phyloP scores from a whole-genome alignment of 1,284 basidiomycete genomes.

The Heterobasidion annosum region DNA sequence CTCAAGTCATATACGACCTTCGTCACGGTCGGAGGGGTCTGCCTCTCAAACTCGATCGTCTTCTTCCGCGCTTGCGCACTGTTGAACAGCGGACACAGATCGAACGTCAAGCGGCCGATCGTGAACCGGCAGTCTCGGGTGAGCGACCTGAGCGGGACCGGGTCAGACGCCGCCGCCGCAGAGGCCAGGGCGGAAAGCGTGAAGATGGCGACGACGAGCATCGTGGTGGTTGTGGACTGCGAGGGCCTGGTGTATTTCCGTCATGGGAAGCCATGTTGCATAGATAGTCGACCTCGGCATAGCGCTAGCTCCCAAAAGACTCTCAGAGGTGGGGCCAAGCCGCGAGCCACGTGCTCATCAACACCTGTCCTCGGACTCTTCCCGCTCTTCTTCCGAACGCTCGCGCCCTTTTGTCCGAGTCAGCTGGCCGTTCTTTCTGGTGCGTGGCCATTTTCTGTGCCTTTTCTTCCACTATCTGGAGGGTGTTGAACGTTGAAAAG shows the following conservation, averaged over 20 bases:
- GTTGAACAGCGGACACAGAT: constrained; percentile 22
- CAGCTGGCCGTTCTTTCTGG: too few relatives aligned
- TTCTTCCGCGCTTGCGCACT: constrained; percentile 12
- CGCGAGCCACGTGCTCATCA: too few relatives aligned
- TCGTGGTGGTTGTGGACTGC: neutral
- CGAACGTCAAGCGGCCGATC: constrained; percentile 15
- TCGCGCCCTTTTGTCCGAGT: too few relatives aligned
- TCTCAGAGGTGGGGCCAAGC: too few relatives aligned
- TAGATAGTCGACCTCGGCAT: too few relatives aligned
- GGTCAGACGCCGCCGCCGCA: neutral
- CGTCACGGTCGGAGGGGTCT: constrained; percentile 23
- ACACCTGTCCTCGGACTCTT: too few relatives aligned
- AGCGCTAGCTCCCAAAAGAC: too few relatives aligned
- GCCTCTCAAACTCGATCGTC: constrained; percentile 13
- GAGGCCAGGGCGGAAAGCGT: neutral
- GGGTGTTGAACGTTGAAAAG: too few relatives aligned
- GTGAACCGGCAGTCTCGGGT: constrained; percentile 18
- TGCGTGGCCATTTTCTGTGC: too few relatives aligned
- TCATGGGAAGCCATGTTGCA: neutral
- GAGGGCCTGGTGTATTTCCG: neutral
- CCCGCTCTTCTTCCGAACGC: too few relatives aligned
- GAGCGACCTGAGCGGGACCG: neutral
- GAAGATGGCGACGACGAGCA: neutral
- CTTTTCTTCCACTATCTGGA: too few relatives aligned
- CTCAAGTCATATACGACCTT: constrained; percentile 20